Conservation (phyloP, 495 filamentous ascomycete genomes). For the Xylaria castorea region DNA sequence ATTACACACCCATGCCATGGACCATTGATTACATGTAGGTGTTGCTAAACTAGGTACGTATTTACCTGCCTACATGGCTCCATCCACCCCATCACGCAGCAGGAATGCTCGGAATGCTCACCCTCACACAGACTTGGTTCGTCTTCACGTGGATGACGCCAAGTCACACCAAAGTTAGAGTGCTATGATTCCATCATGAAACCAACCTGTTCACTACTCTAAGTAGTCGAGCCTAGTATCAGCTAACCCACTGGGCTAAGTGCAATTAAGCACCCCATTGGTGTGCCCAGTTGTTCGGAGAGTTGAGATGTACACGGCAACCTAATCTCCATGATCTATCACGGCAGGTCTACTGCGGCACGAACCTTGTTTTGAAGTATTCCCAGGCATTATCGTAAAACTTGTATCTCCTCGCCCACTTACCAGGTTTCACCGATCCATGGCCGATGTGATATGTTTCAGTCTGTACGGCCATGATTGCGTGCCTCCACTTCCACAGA, state of each 20-base stretch:
- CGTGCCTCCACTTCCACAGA: background rate
- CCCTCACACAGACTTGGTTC: background rate
- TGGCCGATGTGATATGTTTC: slow-evolving; percentile 7
- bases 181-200: background rate
- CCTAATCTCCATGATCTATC: slow-evolving; percentile 19
- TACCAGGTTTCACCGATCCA: slow-evolving; percentile 5
- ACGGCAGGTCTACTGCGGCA: slow-evolving; percentile 8
- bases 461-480: background rate
- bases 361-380: slow-evolving; percentile 16
- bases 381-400: background rate
- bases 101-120: background rate
- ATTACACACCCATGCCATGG: background rate
- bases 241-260: background rate
- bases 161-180: background rate
- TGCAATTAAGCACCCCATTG: background rate
- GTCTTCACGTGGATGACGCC: slow-evolving; percentile 7
- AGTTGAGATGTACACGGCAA: slow-evolving; percentile 3
- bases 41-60: background rate
- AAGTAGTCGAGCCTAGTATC: background rate
- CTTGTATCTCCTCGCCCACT: background rate
- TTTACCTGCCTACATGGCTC: background rate
- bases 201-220: background rate
- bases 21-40: background rate
- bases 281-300: background rate
- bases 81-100: background rate